Conservation (phyloP, 176 grass and related monocot genomes). For the Thinopyrum elongatum region DNA sequence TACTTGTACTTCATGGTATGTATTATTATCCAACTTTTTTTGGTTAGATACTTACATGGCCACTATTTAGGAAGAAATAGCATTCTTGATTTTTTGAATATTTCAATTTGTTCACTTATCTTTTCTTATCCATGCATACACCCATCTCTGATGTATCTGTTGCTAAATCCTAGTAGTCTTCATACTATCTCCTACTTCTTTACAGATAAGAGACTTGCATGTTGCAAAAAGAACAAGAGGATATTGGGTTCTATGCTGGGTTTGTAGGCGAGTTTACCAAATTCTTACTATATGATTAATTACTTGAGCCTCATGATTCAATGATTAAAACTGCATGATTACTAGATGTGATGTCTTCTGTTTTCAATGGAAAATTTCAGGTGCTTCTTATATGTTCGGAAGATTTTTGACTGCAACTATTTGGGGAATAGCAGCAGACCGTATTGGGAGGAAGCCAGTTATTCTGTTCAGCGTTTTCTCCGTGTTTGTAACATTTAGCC, state of each 20-base stretch:
- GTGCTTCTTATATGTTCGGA: slow-evolving; percentile 93
- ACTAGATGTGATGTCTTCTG: slow-evolving; percentile 30
- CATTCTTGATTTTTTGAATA: background rate
- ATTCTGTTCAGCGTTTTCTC: slow-evolving; percentile 62
- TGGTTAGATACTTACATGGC: background rate
- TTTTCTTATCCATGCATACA: background rate
- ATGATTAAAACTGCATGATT: background rate
- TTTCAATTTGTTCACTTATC: background rate
- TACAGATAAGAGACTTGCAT: slow-evolving; percentile 86
- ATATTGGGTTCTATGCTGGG: slow-evolving; percentile 97
- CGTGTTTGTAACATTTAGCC: slow-evolving; percentile 67
- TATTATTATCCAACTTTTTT: background rate
- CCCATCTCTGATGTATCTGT: background rate
- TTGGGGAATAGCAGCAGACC: slow-evolving; percentile 88
- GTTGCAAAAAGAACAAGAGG: slow-evolving; percentile 86
- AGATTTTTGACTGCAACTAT: slow-evolving; percentile 79
- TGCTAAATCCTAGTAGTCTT: background rate
- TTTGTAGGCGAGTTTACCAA: slow-evolving; percentile 65
- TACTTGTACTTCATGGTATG: slow-evolving; percentile 87
- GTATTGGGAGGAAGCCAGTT: slow-evolving; percentile 83
- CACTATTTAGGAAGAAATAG: background rate
- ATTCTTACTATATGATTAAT: background rate
- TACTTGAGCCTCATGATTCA: background rate
- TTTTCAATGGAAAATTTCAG: slow-evolving; percentile 48
- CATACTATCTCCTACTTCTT: background rate